These are phyloP conservation scores for Diaporthe eres DNA, from an alignment of 2,329 filamentous ascomycete species.

Conservation along the genomic window DNA sequence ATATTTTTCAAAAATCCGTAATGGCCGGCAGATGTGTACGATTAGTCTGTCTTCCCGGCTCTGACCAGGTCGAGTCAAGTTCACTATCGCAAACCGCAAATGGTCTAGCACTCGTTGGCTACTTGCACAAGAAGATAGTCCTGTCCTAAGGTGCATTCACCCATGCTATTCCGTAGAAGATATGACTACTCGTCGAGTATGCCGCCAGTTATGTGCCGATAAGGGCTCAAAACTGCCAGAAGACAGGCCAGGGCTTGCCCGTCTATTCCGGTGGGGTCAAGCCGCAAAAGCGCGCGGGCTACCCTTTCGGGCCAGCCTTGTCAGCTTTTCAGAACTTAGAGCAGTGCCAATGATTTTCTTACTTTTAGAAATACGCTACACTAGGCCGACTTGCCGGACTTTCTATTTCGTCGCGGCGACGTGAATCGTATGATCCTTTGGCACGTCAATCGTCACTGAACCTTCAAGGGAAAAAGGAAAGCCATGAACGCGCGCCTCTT, in stretches of 20 bases:
- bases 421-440: neutral
- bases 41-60: neutral
- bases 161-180: no score
- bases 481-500: neutral
- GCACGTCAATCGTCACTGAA: neutral
- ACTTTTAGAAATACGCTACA: neutral
- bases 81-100: neutral
- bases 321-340: neutral
- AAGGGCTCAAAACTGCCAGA: neutral
- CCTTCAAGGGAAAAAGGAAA: neutral
- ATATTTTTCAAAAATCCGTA: neutral
- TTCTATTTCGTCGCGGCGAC: neutral
- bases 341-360: neutral
- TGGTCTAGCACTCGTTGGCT: neutral
- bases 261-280: neutral
- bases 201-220: neutral
- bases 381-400: neutral
- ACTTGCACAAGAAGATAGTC: neutral
- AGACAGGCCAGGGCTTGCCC: neutral
- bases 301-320: neutral
- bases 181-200: neutral
- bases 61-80: neutral
- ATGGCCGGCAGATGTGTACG: no score
- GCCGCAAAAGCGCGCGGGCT: neutral
- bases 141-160: neutral